These are phyloP conservation scores for Blastobotrys parvus DNA, from an alignment of 805 yeast genomes.

Conservation along the genomic window DNA sequence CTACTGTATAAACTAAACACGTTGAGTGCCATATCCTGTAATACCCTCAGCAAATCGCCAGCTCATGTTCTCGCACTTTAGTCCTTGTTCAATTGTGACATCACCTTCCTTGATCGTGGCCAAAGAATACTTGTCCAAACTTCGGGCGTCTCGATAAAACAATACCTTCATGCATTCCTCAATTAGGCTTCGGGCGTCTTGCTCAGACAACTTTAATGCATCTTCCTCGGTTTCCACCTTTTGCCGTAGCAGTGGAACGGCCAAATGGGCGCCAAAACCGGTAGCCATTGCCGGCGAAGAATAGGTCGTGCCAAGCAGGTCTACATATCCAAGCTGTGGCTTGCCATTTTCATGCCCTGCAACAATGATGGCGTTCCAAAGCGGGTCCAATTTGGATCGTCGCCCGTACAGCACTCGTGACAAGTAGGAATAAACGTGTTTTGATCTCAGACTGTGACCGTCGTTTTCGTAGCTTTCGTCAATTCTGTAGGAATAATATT, in stretches of 20 bases:
- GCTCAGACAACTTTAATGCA: constrained; percentile 57
- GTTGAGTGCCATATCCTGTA: constrained; percentile 81
- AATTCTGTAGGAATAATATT: too few relatives aligned
- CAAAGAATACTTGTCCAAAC: constrained; percentile 74
- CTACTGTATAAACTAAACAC: constrained; percentile 18
- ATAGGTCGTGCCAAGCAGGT: constrained; percentile 85
- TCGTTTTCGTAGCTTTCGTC: constrained; percentile 71
- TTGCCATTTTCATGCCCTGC: constrained; percentile 70
- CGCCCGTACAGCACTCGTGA: constrained; percentile 78
- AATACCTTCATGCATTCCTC: constrained; percentile 87
- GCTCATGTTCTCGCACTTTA: constrained; percentile 64
- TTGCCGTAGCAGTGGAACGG: constrained; percentile 83
- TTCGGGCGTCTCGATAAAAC: constrained; percentile 93
- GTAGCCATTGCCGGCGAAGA: constrained; percentile 86
- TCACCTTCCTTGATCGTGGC: constrained; percentile 62
- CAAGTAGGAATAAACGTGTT: constrained; percentile 80
- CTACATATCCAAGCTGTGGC: constrained; percentile 79
- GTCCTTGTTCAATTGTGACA: constrained; percentile 54
- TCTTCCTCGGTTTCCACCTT: constrained; percentile 74
- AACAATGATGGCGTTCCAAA: constrained; percentile 90
- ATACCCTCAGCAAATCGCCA: constrained; percentile 90
- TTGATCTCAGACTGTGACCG: constrained; percentile 67
- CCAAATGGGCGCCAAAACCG: constrained; percentile 94
- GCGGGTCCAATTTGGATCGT: constrained; percentile 88
- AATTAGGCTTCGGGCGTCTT: constrained; percentile 68